phyloP scores from a whole-genome alignment of 306 rosid species.

The Rubus idaeus region DNA sequence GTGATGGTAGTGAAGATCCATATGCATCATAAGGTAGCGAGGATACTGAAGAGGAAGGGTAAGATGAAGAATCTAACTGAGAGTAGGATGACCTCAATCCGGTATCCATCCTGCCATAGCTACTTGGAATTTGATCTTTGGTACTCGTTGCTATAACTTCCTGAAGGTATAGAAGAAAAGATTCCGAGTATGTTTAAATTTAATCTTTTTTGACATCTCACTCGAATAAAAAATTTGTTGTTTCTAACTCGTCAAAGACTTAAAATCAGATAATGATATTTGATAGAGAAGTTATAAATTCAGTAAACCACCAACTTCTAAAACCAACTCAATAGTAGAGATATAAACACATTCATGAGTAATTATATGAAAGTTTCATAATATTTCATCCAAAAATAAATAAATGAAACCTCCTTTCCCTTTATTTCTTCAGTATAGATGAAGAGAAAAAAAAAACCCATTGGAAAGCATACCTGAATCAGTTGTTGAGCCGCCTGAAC shows the following conservation, averaged over 20 bases:
- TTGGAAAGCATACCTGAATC: conserved; percentile 62
- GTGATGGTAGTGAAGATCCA: conserved; percentile 48
- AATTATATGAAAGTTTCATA: background rate
- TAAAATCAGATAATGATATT: background rate
- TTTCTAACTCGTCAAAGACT: background rate
- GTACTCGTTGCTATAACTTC: conserved; percentile 65
- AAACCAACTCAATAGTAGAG: background rate
- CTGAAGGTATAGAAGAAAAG: conserved; percentile 43
- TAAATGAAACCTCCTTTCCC: background rate
- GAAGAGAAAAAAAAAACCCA: background rate
- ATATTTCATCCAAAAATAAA: background rate
- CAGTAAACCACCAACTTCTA: background rate
- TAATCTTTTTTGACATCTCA: background rate
- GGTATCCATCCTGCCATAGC: conserved; percentile 62
- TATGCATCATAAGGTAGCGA: conserved; percentile 68
- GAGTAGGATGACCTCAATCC: conserved; percentile 72
- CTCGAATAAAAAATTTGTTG: background rate
- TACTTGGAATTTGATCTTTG: conserved; percentile 61
- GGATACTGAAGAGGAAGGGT: conserved; percentile 60
- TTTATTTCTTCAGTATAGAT: background rate
- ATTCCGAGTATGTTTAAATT: background rate
- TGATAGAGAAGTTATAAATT: background rate
- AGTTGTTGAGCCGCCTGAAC: conserved; percentile 90
- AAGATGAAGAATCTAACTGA: conserved; percentile 60
- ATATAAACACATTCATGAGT: background rate